A percentile compares a stretch with the other conserved stretches of the same genome.
Evolutionary conservation across 192 early-diverging fungal genomes (phyloP).

Genomic region (Mortierella claussenii): DNA sequence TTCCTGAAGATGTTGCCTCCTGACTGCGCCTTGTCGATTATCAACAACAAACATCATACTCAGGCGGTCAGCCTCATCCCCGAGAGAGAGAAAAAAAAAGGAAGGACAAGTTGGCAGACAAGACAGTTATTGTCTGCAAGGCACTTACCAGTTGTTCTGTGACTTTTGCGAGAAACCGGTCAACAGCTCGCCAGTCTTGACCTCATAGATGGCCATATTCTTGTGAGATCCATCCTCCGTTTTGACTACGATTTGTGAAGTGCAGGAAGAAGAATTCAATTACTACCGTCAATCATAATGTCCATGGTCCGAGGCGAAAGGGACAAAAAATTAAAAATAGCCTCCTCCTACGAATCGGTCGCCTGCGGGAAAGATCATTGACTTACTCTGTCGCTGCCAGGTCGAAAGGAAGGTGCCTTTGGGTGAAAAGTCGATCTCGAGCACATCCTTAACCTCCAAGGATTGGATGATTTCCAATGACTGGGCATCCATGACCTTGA

Average conservation of each 20-base stretch:
- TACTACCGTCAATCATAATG: not conserved
- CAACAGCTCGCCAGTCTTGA: conserved; percentile 72
- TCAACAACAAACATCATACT: not conserved
- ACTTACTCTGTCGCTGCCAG: conserved; percentile 84
- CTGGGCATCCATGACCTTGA: conserved; percentile 79
- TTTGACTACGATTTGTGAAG: conserved; percentile 66
- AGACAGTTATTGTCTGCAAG: not conserved
- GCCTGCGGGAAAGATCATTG: no score
- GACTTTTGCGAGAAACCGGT: conserved; percentile 86
- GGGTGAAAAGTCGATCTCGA: conserved; percentile 94
- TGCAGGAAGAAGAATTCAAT: not conserved
- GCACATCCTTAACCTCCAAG: conserved; percentile 71
- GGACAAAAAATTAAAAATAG: not conserved
- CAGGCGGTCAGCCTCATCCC: no score
- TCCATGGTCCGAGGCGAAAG: not conserved
- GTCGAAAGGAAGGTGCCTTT: conserved; percentile 89
- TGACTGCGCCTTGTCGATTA: conserved; percentile 7
- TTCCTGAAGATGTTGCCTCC: not conserved
- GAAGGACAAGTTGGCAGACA: not conserved
- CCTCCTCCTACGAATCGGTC: no score
- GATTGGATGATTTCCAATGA: conserved; percentile 69
- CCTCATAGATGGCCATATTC: conserved; percentile 87
- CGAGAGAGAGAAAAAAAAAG: no score
- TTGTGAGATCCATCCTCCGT: conserved; percentile 71
- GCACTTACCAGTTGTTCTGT: conserved; percentile 72